Conservation (phyloP, 805 yeast species). For the Scheffersomyces lignosus region DNA sequence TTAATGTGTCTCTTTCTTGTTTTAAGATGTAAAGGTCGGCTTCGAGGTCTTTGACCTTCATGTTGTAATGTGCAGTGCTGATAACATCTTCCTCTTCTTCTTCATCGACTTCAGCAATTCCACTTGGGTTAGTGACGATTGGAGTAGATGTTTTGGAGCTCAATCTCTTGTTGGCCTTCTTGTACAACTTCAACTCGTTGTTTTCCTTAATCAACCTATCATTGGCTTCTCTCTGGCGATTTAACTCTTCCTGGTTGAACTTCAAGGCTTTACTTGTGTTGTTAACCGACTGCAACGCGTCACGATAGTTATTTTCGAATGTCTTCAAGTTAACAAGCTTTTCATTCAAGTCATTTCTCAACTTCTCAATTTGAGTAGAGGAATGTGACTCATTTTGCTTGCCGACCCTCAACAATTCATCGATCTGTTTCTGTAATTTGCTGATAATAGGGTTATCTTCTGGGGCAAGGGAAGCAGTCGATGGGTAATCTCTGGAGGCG, state of each 20-base stretch:
- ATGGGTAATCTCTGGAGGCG: constrained; percentile 2
- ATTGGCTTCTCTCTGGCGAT: constrained; percentile 55
- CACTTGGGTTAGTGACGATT: constrained; percentile 9
- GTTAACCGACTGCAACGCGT: constrained; percentile 68
- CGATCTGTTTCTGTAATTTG: constrained; percentile 55
- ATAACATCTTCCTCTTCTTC: constrained; percentile 16
- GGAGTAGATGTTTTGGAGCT: constrained; percentile 31
- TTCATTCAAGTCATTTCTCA: constrained; percentile 34
- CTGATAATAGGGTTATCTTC: constrained; percentile 27
- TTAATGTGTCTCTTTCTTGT: constrained; percentile 81
- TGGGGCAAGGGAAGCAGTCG: constrained; percentile 3
- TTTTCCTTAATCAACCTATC: constrained; percentile 61
- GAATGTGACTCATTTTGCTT: constrained; percentile 31
- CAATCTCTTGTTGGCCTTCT: constrained; percentile 41
- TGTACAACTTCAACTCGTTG: constrained; percentile 62
- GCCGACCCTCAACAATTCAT: constrained; percentile 51
- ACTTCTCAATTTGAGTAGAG: constrained; percentile 29
- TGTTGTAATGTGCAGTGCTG: constrained; percentile 58
- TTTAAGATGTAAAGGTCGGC: constrained; percentile 79
- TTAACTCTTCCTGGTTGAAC: constrained; percentile 69
- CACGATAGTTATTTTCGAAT: constrained; percentile 66
- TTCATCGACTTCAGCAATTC: constrained; percentile 20
- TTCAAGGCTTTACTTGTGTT: constrained; percentile 76
- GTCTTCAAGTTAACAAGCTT: constrained; percentile 30
- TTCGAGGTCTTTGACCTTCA: constrained; percentile 77